Conservation (phyloP, 1,284 basidiomycete genomes). For the Boletellus deceptivus region DNA sequence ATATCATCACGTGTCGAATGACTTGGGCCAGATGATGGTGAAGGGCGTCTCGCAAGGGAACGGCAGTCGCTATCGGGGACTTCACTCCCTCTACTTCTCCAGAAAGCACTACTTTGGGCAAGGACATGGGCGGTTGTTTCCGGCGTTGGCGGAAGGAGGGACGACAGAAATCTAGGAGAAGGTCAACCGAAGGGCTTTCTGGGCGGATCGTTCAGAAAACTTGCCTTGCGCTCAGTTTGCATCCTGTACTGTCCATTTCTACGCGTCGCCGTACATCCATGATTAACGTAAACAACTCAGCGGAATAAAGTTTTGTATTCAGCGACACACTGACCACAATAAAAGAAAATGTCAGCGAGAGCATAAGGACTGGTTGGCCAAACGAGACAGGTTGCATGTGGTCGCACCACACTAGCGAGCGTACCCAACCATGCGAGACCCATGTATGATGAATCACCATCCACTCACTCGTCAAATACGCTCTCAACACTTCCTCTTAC, state of each 20-base stretch:
- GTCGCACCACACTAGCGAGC: not conserved
- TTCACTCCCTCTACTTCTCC: constrained; percentile 22
- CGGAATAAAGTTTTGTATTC: constrained; percentile 66
- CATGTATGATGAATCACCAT: not conserved
- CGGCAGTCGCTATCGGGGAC: not conserved
- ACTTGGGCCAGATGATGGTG: constrained; percentile 8
- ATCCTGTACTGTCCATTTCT: constrained; percentile 68
- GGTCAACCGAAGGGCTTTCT: not conserved
- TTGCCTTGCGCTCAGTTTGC: constrained; percentile 38
- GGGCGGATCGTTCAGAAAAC: not conserved
- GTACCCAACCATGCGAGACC: not conserved
- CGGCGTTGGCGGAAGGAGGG: constrained; percentile 68
- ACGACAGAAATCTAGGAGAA: constrained; percentile 61
- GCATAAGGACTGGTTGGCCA: not conserved
- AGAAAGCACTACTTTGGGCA: constrained; percentile 56
- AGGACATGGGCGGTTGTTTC: constrained; percentile 70
- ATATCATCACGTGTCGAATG: not conserved
- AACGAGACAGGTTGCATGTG: not conserved
- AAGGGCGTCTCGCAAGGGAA: not conserved
- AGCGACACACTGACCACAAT: constrained; percentile 61
- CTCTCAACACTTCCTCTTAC: constrained; percentile 76
- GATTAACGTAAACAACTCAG: constrained; percentile 69
- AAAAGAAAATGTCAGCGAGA: constrained; percentile 8
- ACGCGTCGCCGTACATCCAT: constrained; percentile 70
- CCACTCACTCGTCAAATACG: constrained; percentile 71